Conservation (phyloP, 176 grass and related monocot genomes). For the Themeda triandra region DNA sequence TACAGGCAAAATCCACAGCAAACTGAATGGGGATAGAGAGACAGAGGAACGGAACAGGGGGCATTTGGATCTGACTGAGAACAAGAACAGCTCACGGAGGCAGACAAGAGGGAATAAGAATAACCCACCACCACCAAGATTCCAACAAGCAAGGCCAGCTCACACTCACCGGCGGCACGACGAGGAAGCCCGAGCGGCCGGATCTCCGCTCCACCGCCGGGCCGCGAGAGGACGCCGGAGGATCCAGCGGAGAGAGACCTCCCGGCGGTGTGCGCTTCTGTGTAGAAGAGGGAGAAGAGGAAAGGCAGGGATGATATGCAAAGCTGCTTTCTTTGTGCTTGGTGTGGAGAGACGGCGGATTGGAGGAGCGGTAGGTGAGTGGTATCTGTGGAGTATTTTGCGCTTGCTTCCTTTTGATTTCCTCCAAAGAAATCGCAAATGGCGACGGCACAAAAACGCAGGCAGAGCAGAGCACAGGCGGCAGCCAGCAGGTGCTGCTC, state of each 20-base stretch:
- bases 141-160: neutral
- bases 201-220: slow-evolving; percentile 12
- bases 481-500: neutral
- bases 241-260: slow-evolving; percentile 27
- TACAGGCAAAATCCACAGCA: too few relatives aligned
- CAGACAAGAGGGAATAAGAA: neutral
- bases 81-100: neutral
- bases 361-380: slow-evolving; percentile 46
- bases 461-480: neutral
- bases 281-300: neutral
- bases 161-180: slow-evolving; percentile 16
- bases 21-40: neutral
- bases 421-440: slow-evolving; percentile 11
- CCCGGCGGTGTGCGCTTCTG: neutral
- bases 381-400: slow-evolving; percentile 31
- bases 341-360: neutral
- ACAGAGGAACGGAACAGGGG: neutral
- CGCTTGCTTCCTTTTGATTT: neutral
- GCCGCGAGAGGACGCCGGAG: neutral
- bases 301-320: slow-evolving; percentile 11
- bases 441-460: neutral
- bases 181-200: neutral
- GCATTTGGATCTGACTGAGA: neutral
- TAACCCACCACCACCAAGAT: neutral
- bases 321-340: neutral